These are phyloP conservation scores for Sporisorium scitamineum DNA, from an alignment of 1,284 basidiomycete species.

Conservation along the genomic window DNA sequence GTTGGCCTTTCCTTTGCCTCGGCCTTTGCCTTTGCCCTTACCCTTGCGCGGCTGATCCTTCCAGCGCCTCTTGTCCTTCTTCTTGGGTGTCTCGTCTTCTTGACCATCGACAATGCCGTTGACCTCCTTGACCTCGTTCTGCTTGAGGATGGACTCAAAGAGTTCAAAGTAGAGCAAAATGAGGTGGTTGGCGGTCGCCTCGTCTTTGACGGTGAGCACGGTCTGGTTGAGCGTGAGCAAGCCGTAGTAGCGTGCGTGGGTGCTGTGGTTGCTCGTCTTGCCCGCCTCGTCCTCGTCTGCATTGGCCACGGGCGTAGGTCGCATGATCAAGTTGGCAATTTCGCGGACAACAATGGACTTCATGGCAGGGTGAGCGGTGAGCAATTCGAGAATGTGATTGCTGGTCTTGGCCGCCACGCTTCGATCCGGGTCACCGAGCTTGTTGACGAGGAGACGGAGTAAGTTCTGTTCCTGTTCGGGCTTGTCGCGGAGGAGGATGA, in stretches of 20 bases:
- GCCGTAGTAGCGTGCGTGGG: conserved; percentile 88
- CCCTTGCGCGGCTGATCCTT: conserved; percentile 68
- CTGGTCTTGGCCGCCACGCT: conserved; percentile 89
- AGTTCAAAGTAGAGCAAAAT: conserved; percentile 95
- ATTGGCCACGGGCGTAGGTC: conserved; percentile 63
- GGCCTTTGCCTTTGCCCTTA: conserved; percentile 40
- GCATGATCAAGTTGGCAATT: conserved; percentile 82
- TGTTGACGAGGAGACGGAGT: conserved; percentile 90
- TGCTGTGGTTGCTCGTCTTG: conserved; percentile 59
- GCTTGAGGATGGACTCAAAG: conserved; percentile 78
- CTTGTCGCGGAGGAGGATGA: conserved; percentile 84
- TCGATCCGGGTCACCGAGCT: conserved; percentile 83
- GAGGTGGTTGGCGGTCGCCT: conserved; percentile 82
- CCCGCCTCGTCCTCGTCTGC: conserved; percentile 45
- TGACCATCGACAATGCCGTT: conserved; percentile 55
- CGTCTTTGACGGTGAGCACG: conserved; percentile 77
- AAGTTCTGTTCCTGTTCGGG: conserved; percentile 98
- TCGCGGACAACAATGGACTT: conserved; percentile 90
- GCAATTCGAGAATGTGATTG: conserved; percentile 86
- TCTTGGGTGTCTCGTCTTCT: conserved; percentile 42
- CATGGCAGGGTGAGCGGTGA: conserved; percentile 94
- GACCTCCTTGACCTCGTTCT: conserved; percentile 63
- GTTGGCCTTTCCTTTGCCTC: conserved; percentile 20
- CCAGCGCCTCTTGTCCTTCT: conserved; percentile 70
- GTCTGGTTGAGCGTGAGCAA: conserved; percentile 95